phyloP scores from a whole-genome alignment of 2,329 filamentous ascomycete species.

The Pseudonectria foliicola region DNA sequence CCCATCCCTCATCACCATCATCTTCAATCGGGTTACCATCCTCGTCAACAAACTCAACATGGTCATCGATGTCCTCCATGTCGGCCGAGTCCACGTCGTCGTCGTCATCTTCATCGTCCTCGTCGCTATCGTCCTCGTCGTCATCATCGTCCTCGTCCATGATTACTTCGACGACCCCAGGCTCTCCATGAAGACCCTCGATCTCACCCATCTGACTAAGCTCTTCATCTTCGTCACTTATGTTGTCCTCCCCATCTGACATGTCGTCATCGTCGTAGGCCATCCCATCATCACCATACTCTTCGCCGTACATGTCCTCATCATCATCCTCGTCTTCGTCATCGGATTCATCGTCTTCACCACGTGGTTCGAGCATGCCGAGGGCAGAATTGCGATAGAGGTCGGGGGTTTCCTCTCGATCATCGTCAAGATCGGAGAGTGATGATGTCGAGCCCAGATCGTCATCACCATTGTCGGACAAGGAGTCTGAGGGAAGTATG shows the following conservation, averaged over 20 bases:
- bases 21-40: slow-evolving; percentile 52
- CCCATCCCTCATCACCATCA: slow-evolving; percentile 54
- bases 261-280: slow-evolving; percentile 79
- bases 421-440: slow-evolving; percentile 78
- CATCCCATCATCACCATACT: slow-evolving; percentile 88
- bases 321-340: slow-evolving; percentile 67
- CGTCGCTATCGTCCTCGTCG: slow-evolving; percentile 54
- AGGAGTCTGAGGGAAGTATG: slow-evolving; percentile 59
- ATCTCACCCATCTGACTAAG: slow-evolving; percentile 79
- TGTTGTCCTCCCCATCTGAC: slow-evolving; percentile 74
- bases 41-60: slow-evolving; percentile 55
- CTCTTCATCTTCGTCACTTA: slow-evolving; percentile 85
- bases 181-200: slow-evolving; percentile 62
- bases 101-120: slow-evolving; percentile 44
- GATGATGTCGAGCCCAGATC: slow-evolving; percentile 84
- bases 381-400: slow-evolving; percentile 93
- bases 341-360: slow-evolving; percentile 75
- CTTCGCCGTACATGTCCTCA: slow-evolving; percentile 89
- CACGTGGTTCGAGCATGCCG: slow-evolving; percentile 83
- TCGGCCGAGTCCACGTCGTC: slow-evolving; percentile 38
- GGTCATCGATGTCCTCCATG: slow-evolving; percentile 47
- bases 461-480: slow-evolving; percentile 67
- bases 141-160: slow-evolving; percentile 67
- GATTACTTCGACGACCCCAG: slow-evolving; percentile 64
- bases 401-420: slow-evolving; percentile 91